Evolutionary conservation across 768 basidiomycete genomes (phyloP).

Genomic region (Boletus barrowsii): DNA sequence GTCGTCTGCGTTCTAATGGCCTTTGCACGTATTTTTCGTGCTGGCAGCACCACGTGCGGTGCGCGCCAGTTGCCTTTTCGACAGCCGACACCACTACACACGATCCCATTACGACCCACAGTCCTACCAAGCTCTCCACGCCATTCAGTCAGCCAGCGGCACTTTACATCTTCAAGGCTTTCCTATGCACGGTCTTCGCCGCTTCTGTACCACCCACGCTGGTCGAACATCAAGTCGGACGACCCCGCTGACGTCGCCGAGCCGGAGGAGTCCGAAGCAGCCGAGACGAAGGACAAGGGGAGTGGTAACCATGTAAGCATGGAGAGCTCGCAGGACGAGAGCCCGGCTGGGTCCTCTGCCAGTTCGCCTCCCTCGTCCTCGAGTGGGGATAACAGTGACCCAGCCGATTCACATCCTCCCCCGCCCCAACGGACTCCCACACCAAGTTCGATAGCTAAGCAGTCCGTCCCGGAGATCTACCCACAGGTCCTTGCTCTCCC

Average conservation of each 20-base stretch:
- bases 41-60: constrained; percentile 5
- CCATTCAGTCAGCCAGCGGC: constrained; percentile 17
- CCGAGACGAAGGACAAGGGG: constrained; percentile 20
- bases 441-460: constrained; percentile 69
- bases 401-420: constrained; percentile 39
- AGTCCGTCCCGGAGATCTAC: constrained; percentile 85
- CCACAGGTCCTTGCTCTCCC: constrained; percentile 94
- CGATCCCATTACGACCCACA: constrained; percentile 10
- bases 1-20: constrained; percentile 22
- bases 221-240: constrained; percentile 37
- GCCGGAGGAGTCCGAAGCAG: constrained; percentile 21
- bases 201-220: constrained; percentile 33
- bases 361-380: constrained; percentile 39
- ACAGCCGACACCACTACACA: constrained; percentile 7
- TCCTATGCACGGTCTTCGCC: constrained; percentile 31
- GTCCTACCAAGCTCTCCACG: constrained; percentile 1
- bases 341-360: constrained; percentile 31
- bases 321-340: constrained; percentile 32
- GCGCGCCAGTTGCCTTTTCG: constrained; percentile 11
- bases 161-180: constrained; percentile 26
- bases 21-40: constrained; percentile 19
- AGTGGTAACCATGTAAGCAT: constrained; percentile 16
- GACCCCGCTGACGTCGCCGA: constrained; percentile 25
- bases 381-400: constrained; percentile 37
- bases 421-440: constrained; percentile 35